Conservation (phyloP, 2,329 filamentous ascomycete genomes). For the Ceratocystis smalleyi region DNA sequence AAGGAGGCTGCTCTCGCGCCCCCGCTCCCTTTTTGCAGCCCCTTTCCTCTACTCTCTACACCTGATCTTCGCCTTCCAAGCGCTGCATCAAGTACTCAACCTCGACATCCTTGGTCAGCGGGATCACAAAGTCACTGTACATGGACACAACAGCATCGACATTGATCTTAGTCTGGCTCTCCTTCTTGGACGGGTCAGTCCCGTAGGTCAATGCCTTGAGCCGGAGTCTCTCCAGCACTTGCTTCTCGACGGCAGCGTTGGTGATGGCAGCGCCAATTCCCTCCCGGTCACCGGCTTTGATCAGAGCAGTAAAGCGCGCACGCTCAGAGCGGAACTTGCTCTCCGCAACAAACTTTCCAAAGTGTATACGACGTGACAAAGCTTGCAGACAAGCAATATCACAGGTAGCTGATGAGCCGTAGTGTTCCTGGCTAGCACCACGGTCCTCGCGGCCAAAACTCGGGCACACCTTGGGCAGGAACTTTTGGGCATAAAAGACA, state of each 20-base stretch:
- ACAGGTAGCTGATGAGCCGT: slow-evolving; percentile 78
- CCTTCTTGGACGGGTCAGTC: slow-evolving; percentile 58
- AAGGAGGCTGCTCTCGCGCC: neutral
- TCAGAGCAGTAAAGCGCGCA: slow-evolving; percentile 66
- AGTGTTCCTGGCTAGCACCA: slow-evolving; percentile 82
- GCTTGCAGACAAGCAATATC: slow-evolving; percentile 86
- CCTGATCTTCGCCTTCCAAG: slow-evolving; percentile 33
- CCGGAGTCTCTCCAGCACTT: slow-evolving; percentile 72
- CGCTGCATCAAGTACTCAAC: slow-evolving; percentile 97
- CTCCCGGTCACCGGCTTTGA: slow-evolving; percentile 61
- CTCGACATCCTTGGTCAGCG: slow-evolving; percentile 94
- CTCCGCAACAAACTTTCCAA: slow-evolving; percentile 97
- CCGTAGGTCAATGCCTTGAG: slow-evolving; percentile 91
- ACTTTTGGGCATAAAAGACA: slow-evolving; percentile 62
- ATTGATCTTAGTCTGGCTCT: slow-evolving; percentile 64
- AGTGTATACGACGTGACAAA: slow-evolving; percentile 80
- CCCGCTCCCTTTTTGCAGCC: neutral
- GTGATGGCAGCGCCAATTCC: slow-evolving; percentile 86
- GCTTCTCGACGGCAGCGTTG: slow-evolving; percentile 72
- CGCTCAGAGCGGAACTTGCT: slow-evolving; percentile 78
- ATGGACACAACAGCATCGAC: slow-evolving; percentile 79
- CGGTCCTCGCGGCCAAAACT: slow-evolving; percentile 62
- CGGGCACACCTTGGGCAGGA: slow-evolving; percentile 72
- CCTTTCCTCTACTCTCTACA: neutral
- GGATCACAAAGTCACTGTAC: slow-evolving; percentile 89